A percentile compares a stretch with the other conserved stretches of the same genome.
phyloP scores from a whole-genome alignment of 371 early-diverging fungal genomes.

The Mortierella sp. region DNA sequence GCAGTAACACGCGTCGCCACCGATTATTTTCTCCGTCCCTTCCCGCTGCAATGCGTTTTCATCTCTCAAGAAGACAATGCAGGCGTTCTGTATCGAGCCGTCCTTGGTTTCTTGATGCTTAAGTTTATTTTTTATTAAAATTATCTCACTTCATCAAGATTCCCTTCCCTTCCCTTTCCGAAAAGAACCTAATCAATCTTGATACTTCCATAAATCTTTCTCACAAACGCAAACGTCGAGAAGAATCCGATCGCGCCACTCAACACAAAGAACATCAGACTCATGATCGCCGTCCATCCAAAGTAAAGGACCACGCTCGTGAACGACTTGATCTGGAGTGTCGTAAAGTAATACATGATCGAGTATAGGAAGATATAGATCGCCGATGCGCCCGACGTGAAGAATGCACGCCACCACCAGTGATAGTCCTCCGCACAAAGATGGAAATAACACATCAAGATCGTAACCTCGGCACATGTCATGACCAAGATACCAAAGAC shows the following conservation, averaged over 20 bases:
- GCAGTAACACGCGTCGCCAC: too few species aligned
- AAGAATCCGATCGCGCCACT: conserved; percentile 86
- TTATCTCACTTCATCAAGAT: too few species aligned
- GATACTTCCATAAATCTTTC: conserved; percentile 79
- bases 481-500: conserved; percentile 83
- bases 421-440: conserved; percentile 93
- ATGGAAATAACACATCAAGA: conserved; percentile 90
- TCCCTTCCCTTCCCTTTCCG: background rate
- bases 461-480: conserved; percentile 86
- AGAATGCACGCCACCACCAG: conserved; percentile 96
- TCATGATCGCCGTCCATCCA: conserved; percentile 88
- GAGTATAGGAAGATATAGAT: conserved; percentile 92
- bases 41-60: too few species aligned
- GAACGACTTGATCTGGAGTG: conserved; percentile 77
- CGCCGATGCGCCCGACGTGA: conserved; percentile 88
- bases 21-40: too few species aligned
- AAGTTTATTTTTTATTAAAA: too few species aligned
- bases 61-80: too few species aligned
- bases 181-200: conserved; percentile 78
- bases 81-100: too few species aligned
- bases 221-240: conserved; percentile 76
- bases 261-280: conserved; percentile 79
- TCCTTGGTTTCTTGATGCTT: too few species aligned
- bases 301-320: conserved; percentile 91
- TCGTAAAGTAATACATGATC: conserved; percentile 81